A percentile compares a stretch with the other conserved stretches of the same genome.
These are phyloP conservation scores for Pisolithus marmoratus DNA, from an alignment of 768 basidiomycete species.

Conservation along the genomic window DNA sequence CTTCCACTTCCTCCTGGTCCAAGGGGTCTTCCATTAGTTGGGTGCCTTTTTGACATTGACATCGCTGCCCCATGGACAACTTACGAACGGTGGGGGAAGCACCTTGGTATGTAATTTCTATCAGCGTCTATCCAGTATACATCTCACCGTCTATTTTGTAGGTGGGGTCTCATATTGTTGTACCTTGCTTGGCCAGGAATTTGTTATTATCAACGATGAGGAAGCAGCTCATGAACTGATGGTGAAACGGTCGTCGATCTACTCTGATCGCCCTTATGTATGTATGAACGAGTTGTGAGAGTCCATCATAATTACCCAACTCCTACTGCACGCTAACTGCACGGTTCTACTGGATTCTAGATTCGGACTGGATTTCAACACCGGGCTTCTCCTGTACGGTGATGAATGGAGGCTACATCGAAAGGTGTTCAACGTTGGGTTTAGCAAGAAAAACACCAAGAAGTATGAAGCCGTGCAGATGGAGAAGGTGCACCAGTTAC, in stretches of 20 bases:
- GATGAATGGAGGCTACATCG: slow-evolving; percentile 14
- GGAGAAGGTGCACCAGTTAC: background rate
- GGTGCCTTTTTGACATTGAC: slow-evolving; percentile 18
- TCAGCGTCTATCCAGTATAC: background rate
- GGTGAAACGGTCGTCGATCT: slow-evolving; percentile 40
- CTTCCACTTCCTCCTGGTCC: slow-evolving; percentile 47
- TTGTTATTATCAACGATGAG: slow-evolving; percentile 41
- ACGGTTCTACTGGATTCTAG: background rate
- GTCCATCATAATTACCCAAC: background rate
- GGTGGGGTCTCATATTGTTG: slow-evolving; percentile 46
- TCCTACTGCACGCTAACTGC: background rate
- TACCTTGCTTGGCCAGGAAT: slow-evolving; percentile 39
- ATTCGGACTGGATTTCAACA: slow-evolving; percentile 10
- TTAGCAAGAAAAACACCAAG: background rate
- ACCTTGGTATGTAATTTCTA: slow-evolving; percentile 7
- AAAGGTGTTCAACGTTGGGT: slow-evolving; percentile 8
- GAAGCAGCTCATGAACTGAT: slow-evolving; percentile 41
- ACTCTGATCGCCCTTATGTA: slow-evolving; percentile 44
- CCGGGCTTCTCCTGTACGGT: slow-evolving; percentile 11
- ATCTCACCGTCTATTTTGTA: slow-evolving; percentile 5
- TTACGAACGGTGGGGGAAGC: slow-evolving; percentile 28
- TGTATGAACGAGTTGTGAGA: slow-evolving; percentile 12
- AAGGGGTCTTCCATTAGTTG: slow-evolving; percentile 34
- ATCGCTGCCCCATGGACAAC: slow-evolving; percentile 24
- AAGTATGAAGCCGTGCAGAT: slow-evolving; percentile 1